Conservation (phyloP, 2,329 filamentous ascomycete genomes). For the Verticillium nonalfalfae region DNA sequence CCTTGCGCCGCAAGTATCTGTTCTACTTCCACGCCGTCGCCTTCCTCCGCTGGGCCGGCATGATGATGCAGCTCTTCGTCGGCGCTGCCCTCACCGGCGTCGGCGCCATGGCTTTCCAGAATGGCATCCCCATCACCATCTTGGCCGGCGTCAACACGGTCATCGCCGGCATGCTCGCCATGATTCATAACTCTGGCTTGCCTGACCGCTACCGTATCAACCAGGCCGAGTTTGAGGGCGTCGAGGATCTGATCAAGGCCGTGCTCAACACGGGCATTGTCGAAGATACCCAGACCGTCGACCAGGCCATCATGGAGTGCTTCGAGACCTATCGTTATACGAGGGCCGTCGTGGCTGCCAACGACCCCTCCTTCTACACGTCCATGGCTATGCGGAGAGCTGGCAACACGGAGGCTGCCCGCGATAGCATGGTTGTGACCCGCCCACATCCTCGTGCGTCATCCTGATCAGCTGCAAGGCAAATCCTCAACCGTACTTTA, state of each 20-base stretch:
- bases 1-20: constrained; percentile 35
- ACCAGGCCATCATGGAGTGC: constrained; percentile 40
- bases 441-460: neutral
- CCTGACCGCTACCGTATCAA: constrained; percentile 45
- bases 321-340: constrained; percentile 39
- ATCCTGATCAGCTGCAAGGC: no score
- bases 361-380: constrained; percentile 35
- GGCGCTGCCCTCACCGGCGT: constrained; percentile 44
- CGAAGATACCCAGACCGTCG: constrained; percentile 31
- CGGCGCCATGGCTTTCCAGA: constrained; percentile 29
- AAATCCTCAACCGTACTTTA: no score
- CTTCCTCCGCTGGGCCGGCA: constrained; percentile 34
- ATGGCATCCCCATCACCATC: constrained; percentile 35
- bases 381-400: neutral
- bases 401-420: neutral
- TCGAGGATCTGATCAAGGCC: constrained; percentile 44
- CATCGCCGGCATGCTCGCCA: constrained; percentile 40
- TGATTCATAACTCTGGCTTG: constrained; percentile 47
- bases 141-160: constrained; percentile 44
- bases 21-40: constrained; percentile 37
- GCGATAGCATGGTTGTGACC: neutral
- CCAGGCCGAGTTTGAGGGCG: constrained; percentile 39
- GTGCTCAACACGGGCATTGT: constrained; percentile 42
- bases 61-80: constrained; percentile 42
- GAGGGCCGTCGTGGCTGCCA: constrained; percentile 38